Conservation (phyloP, 345 rosid genomes). For the Eucalyptus marginata region DNA sequence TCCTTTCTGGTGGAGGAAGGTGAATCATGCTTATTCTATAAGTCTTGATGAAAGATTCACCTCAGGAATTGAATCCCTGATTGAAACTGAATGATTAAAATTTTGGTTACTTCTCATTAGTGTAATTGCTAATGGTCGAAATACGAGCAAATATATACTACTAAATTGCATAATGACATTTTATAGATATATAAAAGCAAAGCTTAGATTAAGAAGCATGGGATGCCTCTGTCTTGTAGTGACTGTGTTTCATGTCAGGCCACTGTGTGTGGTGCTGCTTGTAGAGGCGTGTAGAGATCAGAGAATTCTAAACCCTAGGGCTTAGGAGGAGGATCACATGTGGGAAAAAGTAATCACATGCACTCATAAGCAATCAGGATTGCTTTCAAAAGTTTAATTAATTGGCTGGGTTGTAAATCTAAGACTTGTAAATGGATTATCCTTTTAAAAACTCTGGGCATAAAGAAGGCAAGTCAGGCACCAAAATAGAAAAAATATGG, state of each 20-base stretch:
- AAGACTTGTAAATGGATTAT: neutral
- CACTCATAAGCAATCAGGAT: neutral
- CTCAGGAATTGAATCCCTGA: neutral
- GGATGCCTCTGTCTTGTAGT: neutral
- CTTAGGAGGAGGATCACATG: neutral
- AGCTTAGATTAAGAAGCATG: neutral
- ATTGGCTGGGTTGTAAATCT: neutral
- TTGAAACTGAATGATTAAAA: neutral
- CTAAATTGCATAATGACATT: neutral
- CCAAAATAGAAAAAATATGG: neutral
- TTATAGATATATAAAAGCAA: neutral
- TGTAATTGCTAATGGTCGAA: neutral
- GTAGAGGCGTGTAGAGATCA: neutral
- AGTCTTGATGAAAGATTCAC: neutral
- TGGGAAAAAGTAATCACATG: neutral
- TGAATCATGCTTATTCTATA: neutral
- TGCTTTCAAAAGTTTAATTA: neutral
- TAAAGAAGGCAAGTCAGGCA: neutral
- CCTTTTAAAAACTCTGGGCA: neutral
- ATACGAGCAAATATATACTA: neutral
- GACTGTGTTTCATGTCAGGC: neutral
- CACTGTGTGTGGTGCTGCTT: neutral
- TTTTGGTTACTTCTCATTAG: neutral
- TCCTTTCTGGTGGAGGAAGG: neutral
- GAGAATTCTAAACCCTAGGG: neutral